Conservation (phyloP, 2,329 filamentous ascomycete species). For the Magnaporthiopsis rhizophila region DNA sequence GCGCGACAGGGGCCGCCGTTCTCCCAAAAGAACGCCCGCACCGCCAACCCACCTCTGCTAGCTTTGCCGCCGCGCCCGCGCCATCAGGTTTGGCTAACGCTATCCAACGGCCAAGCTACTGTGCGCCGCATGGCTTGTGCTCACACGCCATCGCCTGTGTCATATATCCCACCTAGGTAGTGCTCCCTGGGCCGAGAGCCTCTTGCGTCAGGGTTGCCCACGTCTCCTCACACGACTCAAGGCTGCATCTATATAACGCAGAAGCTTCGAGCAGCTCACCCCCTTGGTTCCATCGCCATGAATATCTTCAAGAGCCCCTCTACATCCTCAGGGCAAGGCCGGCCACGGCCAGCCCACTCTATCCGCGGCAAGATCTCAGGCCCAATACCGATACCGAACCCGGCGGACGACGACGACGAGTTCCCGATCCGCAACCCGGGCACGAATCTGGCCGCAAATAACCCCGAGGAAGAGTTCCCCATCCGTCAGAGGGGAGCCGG, state of each 20-base stretch:
- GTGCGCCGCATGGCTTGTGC: conserved; percentile 7
- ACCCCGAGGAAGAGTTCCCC: conserved; percentile 22
- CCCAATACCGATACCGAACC: conserved; percentile 47
- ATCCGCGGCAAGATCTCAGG: conserved; percentile 54
- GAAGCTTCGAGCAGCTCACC: neutral
- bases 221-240: conserved; percentile 7
- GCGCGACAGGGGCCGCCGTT: neutral
- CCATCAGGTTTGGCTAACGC: neutral
- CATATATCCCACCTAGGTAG: neutral
- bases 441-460: conserved; percentile 21
- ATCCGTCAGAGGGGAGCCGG: conserved; percentile 21
- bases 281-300: conserved; percentile 7
- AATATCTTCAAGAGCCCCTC: conserved; percentile 38
- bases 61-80: neutral
- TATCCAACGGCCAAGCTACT: neutral
- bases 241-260: neutral
- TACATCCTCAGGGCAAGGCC: conserved; percentile 19
- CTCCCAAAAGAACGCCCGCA: neutral
- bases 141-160: conserved; percentile 8
- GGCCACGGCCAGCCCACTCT: conserved; percentile 32
- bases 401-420: conserved; percentile 44
- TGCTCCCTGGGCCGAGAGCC: neutral
- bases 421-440: conserved; percentile 42
- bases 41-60: neutral
- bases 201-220: conserved; percentile 5